A percentile compares a stretch with the other conserved stretches of the same genome.
Conservation (phyloP, 1,284 basidiomycete species). For the Leccinum solheimii region DNA sequence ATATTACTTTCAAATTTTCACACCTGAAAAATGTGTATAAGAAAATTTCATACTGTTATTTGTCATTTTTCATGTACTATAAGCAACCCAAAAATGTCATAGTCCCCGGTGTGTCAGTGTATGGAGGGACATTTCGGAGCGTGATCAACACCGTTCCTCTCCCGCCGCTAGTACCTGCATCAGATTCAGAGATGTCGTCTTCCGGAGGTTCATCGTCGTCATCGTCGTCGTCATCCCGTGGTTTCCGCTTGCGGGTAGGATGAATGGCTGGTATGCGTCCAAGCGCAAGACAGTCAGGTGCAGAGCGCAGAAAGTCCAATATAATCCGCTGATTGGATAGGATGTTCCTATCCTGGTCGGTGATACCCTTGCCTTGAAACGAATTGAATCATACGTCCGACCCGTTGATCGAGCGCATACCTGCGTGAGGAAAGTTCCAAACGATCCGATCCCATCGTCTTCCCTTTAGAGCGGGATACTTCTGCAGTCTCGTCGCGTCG, state of each 20-base stretch:
- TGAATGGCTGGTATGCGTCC: slow-evolving; percentile 56
- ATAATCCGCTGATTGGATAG: slow-evolving; percentile 89
- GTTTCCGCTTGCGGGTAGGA: slow-evolving; percentile 46
- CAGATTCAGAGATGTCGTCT: slow-evolving; percentile 29
- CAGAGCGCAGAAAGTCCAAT: slow-evolving; percentile 81
- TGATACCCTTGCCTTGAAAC: slow-evolving; percentile 81
- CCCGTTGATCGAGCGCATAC: slow-evolving; percentile 40
- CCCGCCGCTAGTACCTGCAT: slow-evolving; percentile 21
- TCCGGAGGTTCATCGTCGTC: slow-evolving; percentile 23
- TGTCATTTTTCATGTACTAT: too few species aligned
- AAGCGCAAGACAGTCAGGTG: slow-evolving; percentile 58
- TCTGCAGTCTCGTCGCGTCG: slow-evolving; percentile 81
- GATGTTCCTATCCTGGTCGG: slow-evolving; percentile 94
- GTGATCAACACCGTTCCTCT: slow-evolving; percentile 84
- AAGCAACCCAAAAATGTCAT: too few species aligned
- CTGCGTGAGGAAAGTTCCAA: slow-evolving; percentile 98
- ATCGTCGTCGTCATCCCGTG: slow-evolving; percentile 38
- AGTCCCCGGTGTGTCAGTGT: too few species aligned
- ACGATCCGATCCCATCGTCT: slow-evolving; percentile 78
- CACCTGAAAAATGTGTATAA: too few species aligned
- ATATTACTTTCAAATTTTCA: too few species aligned
- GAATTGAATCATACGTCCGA: slow-evolving; percentile 4
- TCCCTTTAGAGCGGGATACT: slow-evolving; percentile 53
- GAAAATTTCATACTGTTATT: too few species aligned
- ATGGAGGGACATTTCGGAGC: slow-evolving; percentile 83